phyloP scores from a whole-genome alignment of 495 filamentous ascomycete genomes.

The Aspergillus incahuasiensis region DNA sequence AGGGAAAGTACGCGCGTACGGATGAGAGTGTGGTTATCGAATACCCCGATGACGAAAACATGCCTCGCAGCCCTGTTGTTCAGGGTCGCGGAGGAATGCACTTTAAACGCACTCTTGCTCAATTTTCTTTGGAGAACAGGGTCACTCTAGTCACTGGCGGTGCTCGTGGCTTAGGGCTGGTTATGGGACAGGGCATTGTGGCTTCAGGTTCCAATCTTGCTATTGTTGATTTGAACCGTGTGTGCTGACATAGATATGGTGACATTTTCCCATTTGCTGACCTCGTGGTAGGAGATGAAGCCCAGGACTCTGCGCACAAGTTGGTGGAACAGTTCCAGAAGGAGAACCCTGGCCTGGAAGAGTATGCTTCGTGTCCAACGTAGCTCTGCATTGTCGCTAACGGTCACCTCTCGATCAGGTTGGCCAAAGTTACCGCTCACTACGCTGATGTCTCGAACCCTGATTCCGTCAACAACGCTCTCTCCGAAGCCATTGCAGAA shows the following conservation, averaged over 20 bases:
- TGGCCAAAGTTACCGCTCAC: conserved; percentile 84
- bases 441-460: conserved; percentile 79
- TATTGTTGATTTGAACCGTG: conserved; percentile 90
- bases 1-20: conserved; percentile 65
- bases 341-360: conserved; percentile 71
- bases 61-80: conserved; percentile 62
- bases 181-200: conserved; percentile 87
- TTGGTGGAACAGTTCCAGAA: conserved; percentile 67
- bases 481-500: conserved; percentile 62
- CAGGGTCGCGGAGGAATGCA: conserved; percentile 67
- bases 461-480: conserved; percentile 65
- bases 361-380: conserved; percentile 39
- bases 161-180: conserved; percentile 78
- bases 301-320: conserved; percentile 64
- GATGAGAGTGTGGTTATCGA: conserved; percentile 70
- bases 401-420: conserved; percentile 28
- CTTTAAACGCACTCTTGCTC: conserved; percentile 65
- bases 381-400: not conserved
- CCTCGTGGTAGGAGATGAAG: conserved; percentile 66
- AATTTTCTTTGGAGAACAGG: conserved; percentile 74
- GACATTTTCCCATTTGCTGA: too few species aligned
- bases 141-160: conserved; percentile 81
- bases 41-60: conserved; percentile 65
- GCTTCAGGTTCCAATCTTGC: conserved; percentile 83
- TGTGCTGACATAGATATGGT: conserved; percentile 23